These are phyloP conservation scores for Tricholomella constricta DNA, from an alignment of 768 basidiomycete species.

Conservation along the genomic window DNA sequence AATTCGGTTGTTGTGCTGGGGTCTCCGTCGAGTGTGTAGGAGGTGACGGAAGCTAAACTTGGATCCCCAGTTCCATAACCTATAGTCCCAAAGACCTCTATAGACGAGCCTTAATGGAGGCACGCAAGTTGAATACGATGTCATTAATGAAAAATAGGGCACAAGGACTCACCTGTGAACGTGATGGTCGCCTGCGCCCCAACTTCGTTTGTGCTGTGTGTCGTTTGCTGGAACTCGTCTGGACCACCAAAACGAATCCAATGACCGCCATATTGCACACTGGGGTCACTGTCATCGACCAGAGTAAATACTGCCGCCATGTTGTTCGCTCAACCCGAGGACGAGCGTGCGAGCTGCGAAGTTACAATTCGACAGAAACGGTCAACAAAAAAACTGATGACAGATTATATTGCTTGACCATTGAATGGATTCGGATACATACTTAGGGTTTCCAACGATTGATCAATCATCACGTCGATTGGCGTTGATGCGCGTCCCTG, in stretches of 20 bases:
- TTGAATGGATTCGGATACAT: no score
- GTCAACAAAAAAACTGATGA: no score
- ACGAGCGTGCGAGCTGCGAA: not conserved
- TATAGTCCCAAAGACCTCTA: conserved; percentile 16
- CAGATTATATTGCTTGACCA: no score
- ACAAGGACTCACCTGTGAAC: not conserved
- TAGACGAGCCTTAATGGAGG: conserved; percentile 1
- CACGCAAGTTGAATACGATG: not conserved
- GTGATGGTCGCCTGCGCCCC: conserved; percentile 5
- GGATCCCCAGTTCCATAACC: conserved; percentile 5
- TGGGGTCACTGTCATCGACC: conserved; percentile 9
- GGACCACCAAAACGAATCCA: conserved; percentile 3
- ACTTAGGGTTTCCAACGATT: no score
- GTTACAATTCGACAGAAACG: no score
- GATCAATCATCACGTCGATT: no score
- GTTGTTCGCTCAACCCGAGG: not conserved
- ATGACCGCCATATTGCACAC: conserved; percentile 2
- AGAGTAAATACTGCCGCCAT: not conserved
- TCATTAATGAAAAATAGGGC: not conserved
- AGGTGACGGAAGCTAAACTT: conserved; percentile 6
- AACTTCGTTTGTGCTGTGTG: conserved; percentile 4
- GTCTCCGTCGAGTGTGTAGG: conserved; percentile 7
- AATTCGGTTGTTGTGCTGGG: not conserved
- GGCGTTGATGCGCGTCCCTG: no score
- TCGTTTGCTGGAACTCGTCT: conserved; percentile 2